phyloP scores from a whole-genome alignment of 441 rosid species.

The Sinapis alba region DNA sequence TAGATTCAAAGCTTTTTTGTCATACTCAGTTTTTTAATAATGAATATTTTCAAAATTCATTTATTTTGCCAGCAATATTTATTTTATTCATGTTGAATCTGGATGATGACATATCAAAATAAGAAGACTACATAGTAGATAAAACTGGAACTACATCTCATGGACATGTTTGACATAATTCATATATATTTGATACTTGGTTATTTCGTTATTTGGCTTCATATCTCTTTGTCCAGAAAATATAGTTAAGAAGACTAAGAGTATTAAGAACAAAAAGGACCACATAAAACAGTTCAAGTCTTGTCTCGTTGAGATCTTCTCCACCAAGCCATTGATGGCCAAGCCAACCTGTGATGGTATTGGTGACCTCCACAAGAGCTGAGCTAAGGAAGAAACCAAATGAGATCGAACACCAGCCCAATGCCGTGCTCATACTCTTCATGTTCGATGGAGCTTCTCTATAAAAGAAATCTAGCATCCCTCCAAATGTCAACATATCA shows the following conservation, averaged over 20 bases:
- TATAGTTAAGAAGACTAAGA: not conserved
- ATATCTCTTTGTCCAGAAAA: not conserved
- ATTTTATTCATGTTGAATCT: not conserved
- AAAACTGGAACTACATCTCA: not conserved
- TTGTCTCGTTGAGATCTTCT: not conserved
- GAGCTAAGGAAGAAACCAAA: constrained; percentile 57
- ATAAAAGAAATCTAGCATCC: constrained; percentile 66
- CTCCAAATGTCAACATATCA: constrained; percentile 55
- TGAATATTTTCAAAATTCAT: not conserved
- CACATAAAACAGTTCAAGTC: not conserved
- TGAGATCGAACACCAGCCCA: constrained; percentile 56
- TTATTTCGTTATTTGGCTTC: not conserved
- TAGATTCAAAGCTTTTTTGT: too few relatives aligned
- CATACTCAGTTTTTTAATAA: too few relatives aligned
- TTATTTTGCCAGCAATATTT: not conserved
- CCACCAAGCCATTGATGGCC: not conserved
- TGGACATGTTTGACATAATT: not conserved
- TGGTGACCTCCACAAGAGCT: constrained; percentile 41
- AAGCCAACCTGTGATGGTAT: constrained; percentile 23
- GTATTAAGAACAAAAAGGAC: not conserved
- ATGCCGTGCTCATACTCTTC: constrained; percentile 50
- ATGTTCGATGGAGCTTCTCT: constrained; percentile 48
- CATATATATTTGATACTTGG: not conserved
- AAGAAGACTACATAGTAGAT: not conserved
- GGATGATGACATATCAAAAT: not conserved